Evolutionary conservation across 345 rosid species (phyloP).

Genomic region (Crucihimalaya himalaica): DNA sequence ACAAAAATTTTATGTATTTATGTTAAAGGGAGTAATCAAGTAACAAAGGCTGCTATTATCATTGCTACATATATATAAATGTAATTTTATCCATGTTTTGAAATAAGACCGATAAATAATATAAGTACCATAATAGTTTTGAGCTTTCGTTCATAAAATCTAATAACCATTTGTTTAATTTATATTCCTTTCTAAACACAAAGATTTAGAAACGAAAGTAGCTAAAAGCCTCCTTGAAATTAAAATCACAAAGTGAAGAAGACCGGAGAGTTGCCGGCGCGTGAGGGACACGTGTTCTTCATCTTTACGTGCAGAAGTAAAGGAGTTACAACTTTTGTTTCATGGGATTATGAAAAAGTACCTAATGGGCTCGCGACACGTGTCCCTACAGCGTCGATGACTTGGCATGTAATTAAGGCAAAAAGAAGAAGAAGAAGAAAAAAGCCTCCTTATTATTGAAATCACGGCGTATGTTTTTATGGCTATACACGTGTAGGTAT

Average conservation of each 20-base stretch:
- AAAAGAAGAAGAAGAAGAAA: neutral
- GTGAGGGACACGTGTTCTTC: conserved; percentile 19
- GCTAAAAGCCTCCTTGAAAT: neutral
- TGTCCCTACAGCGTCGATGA: conserved; percentile 4
- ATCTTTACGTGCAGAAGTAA: conserved; percentile 29
- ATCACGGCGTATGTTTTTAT: conserved; percentile 37
- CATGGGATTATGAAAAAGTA: conserved; percentile 17
- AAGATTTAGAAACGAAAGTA: neutral
- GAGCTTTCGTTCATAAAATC: neutral
- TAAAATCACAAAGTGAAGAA: neutral
- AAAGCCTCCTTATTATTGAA: conserved; percentile 29
- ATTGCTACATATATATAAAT: neutral
- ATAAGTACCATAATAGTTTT: neutral
- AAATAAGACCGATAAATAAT: neutral
- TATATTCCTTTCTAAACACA: neutral
- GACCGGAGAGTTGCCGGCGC: neutral
- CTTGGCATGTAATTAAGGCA: conserved; percentile 24
- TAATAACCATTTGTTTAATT: neutral
- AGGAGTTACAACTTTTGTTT: conserved; percentile 11
- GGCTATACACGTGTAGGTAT: conserved; percentile 30
- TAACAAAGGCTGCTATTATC: neutral
- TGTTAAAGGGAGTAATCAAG: too few species aligned
- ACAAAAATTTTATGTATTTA: too few species aligned
- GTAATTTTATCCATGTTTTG: neutral
- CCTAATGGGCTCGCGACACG: conserved; percentile 9